phyloP scores from a whole-genome alignment of 352 stramenopile genomes.

The Pythium vanterpoolii region DNA sequence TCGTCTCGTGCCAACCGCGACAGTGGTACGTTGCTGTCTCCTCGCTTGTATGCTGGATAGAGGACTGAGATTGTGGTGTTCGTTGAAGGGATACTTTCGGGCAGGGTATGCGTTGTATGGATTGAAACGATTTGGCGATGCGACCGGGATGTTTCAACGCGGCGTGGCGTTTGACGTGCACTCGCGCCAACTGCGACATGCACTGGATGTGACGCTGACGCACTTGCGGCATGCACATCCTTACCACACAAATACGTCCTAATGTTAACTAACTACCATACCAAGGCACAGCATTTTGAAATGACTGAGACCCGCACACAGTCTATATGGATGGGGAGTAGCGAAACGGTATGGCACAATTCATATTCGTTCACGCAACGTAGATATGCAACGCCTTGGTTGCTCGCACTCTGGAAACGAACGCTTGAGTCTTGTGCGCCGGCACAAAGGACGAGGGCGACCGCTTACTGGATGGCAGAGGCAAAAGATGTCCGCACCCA shows the following conservation, averaged over 20 bases:
- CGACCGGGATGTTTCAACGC: constrained; percentile 55
- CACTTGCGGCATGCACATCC: constrained; percentile 11
- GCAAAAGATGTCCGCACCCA: constrained; percentile 23
- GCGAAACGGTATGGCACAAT: too few species aligned
- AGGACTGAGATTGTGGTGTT: not conserved
- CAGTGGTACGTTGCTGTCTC: constrained; percentile 28
- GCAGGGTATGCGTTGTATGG: constrained; percentile 61
- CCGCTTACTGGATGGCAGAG: not conserved
- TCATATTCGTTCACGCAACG: too few species aligned
- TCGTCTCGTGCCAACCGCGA: constrained; percentile 42
- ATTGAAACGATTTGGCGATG: constrained; percentile 45
- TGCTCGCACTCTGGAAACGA: too few species aligned
- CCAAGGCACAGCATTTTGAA: not conserved
- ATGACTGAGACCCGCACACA: too few species aligned
- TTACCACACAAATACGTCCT: not conserved
- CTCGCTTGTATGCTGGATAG: not conserved
- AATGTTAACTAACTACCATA: too few species aligned
- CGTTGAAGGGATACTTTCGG: constrained; percentile 75
- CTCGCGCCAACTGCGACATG: constrained; percentile 53
- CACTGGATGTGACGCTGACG: constrained; percentile 42
- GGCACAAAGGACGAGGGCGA: too few species aligned
- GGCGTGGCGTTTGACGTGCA: constrained; percentile 61
- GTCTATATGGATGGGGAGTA: too few species aligned
- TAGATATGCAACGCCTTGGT: too few species aligned
- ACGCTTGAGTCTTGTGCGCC: too few species aligned